Evolutionary conservation across 164 flowering plant species (phyloP).

Genomic region (Santalum album): DNA sequence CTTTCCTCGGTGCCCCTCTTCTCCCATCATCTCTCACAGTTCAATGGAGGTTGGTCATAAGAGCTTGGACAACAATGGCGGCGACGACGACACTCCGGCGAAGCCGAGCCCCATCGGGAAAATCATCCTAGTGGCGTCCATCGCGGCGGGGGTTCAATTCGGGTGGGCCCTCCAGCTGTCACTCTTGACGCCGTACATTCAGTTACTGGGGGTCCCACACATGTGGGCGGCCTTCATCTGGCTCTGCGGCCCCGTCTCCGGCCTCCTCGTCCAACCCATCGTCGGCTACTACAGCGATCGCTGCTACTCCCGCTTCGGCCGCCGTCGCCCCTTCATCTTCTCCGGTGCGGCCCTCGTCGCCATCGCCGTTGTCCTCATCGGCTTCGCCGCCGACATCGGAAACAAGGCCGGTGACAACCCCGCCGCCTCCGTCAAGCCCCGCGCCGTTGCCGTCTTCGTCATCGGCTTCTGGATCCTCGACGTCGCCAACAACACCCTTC

Average conservation of each 20-base stretch:
- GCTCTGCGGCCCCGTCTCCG: conserved; percentile 82
- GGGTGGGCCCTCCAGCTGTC: conserved; percentile 86
- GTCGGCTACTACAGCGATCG: conserved; percentile 61
- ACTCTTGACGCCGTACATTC: conserved; percentile 62
- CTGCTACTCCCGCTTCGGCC: conserved; percentile 51
- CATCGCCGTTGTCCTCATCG: conserved; percentile 49
- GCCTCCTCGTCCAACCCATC: conserved; percentile 62
- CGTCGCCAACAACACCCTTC: conserved; percentile 64
- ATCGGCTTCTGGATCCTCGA: conserved; percentile 76
- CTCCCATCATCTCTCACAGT: too few relatives aligned
- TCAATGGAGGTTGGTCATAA: conserved; percentile 2
- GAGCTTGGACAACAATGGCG: too few relatives aligned
- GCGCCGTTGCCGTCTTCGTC: conserved; percentile 48
- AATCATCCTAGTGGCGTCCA: conserved; percentile 35
- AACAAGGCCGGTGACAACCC: conserved; percentile 28
- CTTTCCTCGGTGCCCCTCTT: too few relatives aligned
- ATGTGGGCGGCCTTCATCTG: conserved; percentile 63
- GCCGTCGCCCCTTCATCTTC: conserved; percentile 64
- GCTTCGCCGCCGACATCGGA: conserved; percentile 68
- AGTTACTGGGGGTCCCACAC: conserved; percentile 61
- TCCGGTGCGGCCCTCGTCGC: conserved; percentile 42
- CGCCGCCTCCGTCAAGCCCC: conserved; percentile 14
- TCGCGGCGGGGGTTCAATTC: conserved; percentile 70
- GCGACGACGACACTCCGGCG: too few relatives aligned
- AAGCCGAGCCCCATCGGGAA: conserved; percentile 20